Conservation (phyloP, 805 yeast genomes). For the Saccharomycopsis selenospora region DNA sequence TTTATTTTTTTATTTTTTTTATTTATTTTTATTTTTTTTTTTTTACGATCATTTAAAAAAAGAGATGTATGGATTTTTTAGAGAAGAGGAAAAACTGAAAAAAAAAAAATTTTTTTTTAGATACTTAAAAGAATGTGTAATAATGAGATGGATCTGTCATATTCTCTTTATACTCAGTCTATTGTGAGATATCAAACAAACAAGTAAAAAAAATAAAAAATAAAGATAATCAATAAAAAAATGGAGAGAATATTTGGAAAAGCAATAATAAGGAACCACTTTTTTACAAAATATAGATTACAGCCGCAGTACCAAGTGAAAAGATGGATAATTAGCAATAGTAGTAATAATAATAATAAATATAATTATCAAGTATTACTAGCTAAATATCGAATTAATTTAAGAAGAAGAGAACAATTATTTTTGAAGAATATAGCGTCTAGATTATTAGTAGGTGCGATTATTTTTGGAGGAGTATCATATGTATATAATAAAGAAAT, state of each 20-base stretch:
- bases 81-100: no score
- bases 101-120: no score
- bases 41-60: no score
- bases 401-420: background rate
- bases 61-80: no score
- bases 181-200: no score
- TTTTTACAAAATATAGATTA: background rate
- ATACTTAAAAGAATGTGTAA: no score
- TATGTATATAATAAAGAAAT: slow-evolving; percentile 51
- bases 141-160: no score
- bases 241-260: background rate
- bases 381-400: background rate
- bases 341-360: background rate
- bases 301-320: no score
- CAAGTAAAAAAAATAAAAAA: no score
- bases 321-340: background rate
- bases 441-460: background rate
- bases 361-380: background rate
- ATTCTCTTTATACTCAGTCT: no score
- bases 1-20: no score
- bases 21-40: no score
- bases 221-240: background rate
- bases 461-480: slow-evolving; percentile 3
- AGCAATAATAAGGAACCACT: background rate
- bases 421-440: background rate